Conservation (phyloP, 75 land plant genomes). For the Cupressus sempervirens region DNA sequence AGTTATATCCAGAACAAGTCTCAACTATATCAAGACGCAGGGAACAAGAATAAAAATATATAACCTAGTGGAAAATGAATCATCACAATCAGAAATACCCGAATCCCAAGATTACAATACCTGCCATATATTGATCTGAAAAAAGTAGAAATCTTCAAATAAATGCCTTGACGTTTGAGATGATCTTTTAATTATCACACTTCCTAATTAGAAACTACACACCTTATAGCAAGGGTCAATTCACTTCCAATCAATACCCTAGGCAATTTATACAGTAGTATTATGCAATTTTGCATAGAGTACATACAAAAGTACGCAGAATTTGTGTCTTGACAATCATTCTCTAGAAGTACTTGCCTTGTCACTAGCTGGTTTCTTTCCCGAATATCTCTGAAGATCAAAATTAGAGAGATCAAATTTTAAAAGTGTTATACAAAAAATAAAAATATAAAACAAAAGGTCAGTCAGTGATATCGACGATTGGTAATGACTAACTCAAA, state of each 20-base stretch:
- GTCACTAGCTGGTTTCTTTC: neutral
- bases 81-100: neutral
- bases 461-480: neutral
- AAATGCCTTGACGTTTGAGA: neutral
- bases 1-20: neutral
- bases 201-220: neutral
- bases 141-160: neutral
- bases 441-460: neutral
- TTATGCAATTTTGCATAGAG: neutral
- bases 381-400: conserved; percentile 7
- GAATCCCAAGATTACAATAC: neutral
- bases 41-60: neutral
- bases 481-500: neutral
- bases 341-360: conserved; percentile 12
- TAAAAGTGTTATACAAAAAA: neutral
- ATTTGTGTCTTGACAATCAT: neutral
- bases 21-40: neutral
- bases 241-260: neutral
- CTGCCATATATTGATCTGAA: neutral
- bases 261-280: neutral
- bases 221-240: neutral
- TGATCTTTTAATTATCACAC: neutral
- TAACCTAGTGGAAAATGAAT: neutral
- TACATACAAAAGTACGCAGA: neutral
- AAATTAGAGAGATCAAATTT: neutral